phyloP scores from a whole-genome alignment of 2,329 filamentous ascomycete genomes.

The Beauveria australis region DNA sequence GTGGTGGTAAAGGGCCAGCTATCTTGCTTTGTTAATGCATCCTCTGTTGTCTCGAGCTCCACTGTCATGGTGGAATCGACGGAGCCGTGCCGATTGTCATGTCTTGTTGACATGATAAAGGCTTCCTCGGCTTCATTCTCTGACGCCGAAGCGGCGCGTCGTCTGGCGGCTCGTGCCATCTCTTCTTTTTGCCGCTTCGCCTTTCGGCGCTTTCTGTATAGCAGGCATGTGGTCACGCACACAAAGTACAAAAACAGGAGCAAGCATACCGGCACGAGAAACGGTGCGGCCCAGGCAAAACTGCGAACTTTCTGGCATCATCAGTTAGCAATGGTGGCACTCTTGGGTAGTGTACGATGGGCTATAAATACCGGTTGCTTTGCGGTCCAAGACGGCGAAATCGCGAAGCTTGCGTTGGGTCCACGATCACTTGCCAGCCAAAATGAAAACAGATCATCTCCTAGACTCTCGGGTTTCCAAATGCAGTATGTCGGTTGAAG shows the following conservation, averaged over 20 bases:
- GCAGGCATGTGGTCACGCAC: conserved; percentile 20
- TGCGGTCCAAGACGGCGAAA: conserved; percentile 25
- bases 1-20: conserved; percentile 11
- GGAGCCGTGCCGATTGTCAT: conserved; percentile 11
- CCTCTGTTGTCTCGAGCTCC: not conserved
- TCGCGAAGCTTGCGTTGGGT: conserved; percentile 20
- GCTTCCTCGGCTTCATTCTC: conserved; percentile 13
- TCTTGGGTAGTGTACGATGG: not conserved
- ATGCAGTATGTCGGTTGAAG: conserved; percentile 15
- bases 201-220: conserved; percentile 20
- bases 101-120: conserved; percentile 6
- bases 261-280: conserved; percentile 23
- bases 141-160: not conserved
- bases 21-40: conserved; percentile 7
- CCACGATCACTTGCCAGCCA: conserved; percentile 20
- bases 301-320: conserved; percentile 14
- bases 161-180: not conserved
- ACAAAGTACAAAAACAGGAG: conserved; percentile 22
- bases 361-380: conserved; percentile 17
- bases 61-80: conserved; percentile 12
- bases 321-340: not conserved
- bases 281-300: conserved; percentile 21
- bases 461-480: conserved; percentile 22
- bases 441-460: conserved; percentile 21
- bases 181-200: conserved; percentile 15